These are phyloP conservation scores for Pezicula carpinea DNA, from an alignment of 2,329 filamentous ascomycete species.

Conservation along the genomic window DNA sequence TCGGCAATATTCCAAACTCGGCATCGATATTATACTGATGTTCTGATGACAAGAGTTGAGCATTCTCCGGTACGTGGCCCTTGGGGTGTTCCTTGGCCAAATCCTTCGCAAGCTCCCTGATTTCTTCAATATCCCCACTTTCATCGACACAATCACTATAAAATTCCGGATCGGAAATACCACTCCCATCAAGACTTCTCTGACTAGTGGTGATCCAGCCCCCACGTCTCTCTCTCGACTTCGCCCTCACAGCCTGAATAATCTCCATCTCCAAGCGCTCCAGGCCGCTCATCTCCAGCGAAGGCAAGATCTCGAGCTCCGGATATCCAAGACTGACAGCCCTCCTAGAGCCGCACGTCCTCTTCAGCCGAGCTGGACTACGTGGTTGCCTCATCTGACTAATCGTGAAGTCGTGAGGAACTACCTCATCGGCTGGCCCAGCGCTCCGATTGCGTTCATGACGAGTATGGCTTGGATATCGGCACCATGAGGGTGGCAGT, in stretches of 20 bases:
- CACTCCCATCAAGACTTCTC: conserved; percentile 1
- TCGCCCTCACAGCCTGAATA: neutral
- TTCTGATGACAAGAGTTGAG: too few species aligned
- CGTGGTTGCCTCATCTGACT: too few species aligned
- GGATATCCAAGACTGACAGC: conserved; percentile 22
- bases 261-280: conserved; percentile 4
- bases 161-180: conserved; percentile 22
- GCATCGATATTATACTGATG: too few species aligned
- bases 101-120: neutral
- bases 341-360: conserved; percentile 14
- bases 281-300: conserved; percentile 8
- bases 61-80: too few species aligned
- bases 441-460: conserved; percentile 17
- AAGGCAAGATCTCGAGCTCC: conserved; percentile 23
- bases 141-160: conserved; percentile 21
- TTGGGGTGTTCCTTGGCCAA: too few species aligned
- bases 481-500: conserved; percentile 24
- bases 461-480: conserved; percentile 22
- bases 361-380: neutral
- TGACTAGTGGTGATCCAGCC: conserved; percentile 1
- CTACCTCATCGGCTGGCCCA: conserved; percentile 11
- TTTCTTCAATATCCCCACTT: neutral
- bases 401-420: conserved; percentile 20
- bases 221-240: conserved; percentile 4
- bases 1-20: too few species aligned